A percentile compares a stretch with the other conserved stretches of the same genome.
phyloP scores from a whole-genome alignment of 2,329 filamentous ascomycete species.

The Knoxdaviesia capensis region DNA sequence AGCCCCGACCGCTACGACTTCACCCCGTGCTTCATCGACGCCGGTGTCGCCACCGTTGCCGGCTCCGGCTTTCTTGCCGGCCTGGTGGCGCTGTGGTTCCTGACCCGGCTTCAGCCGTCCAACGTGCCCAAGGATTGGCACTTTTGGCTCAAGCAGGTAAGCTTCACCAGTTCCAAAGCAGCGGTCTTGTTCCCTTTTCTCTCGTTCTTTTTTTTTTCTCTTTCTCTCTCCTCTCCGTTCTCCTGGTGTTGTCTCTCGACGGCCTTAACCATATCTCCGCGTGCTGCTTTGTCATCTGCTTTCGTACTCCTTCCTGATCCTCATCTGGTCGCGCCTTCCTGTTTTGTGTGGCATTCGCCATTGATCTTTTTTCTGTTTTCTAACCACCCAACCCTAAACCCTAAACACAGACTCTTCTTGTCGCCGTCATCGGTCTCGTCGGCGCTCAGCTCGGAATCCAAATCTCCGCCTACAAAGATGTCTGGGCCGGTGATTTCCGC shows the following conservation, averaged over 20 bases:
- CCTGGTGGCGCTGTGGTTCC: constrained; percentile 60
- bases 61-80: constrained; percentile 60
- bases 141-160: constrained; percentile 81
- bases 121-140: constrained; percentile 68
- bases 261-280: neutral
- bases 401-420: constrained; percentile 32
- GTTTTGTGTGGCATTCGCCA: too few species aligned
- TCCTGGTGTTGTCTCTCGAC: neutral
- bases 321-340: neutral
- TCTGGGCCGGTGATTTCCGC: constrained; percentile 66
- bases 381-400: neutral
- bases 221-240: neutral
- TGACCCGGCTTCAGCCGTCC: constrained; percentile 44
- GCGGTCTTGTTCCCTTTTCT: neutral
- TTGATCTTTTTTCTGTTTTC: neutral
- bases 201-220: neutral
- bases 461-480: constrained; percentile 43
- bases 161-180: constrained; percentile 6
- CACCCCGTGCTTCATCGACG: constrained; percentile 91
- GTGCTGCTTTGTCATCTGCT: too few species aligned
- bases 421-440: constrained; percentile 45
- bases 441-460: constrained; percentile 57
- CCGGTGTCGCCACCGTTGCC: constrained; percentile 64
- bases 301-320: neutral
- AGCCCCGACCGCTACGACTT: constrained; percentile 81